Base-by-base conservation (phyloP, 768 basidiomycete species). In the Mycena floridula region DNA sequence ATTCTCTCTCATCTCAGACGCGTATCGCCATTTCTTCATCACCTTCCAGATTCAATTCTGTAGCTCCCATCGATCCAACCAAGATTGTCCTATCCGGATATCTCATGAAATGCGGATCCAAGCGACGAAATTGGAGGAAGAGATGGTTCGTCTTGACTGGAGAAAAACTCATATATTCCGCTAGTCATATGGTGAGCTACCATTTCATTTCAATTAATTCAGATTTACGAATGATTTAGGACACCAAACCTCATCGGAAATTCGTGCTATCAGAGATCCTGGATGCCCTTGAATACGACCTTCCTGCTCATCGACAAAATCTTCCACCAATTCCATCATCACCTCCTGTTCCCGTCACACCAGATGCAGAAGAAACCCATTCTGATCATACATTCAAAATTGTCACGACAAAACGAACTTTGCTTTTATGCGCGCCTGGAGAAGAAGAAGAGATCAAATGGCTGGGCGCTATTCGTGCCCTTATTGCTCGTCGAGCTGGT, bases 401-500 rank as follows among this genome's bases (percentile, higher is more conserved):
- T 44, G 85, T 98, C 53, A 96, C 93, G 27, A 93, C 95, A 43
- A 93, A 95, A 63, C 80, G 91, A 48, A 86, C 89, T 15, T 68
- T 92, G 47, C 63, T 95, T 43, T 70, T 98, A 21, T 96, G 93
- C 55, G 96, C 96, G 6, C 95, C 96, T 13, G 85, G 77, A 46
- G 96, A 99, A 62, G 96, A 97, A 55, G 95, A 98, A 54, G 96
- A 98, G 67, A 94, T 98, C 62, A 89, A 87, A 63, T 99, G 96
- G 96, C 70, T 99, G 38, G 92, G 93, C 41, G 92, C 95, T 8
- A 80, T 98, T 28, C 83, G 92, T 41, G 92, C 92, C 48, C 73
- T 99, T 58, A 85, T 98, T 50, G 85, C 86, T 16, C 72, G 89
- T 43, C 70, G 89, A 51, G 70, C 70, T 7, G 79, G 70, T 8